These are phyloP conservation scores for Erythrophleum ivorense DNA, from an alignment of 331 rosid genomes.

Conservation along the genomic window DNA sequence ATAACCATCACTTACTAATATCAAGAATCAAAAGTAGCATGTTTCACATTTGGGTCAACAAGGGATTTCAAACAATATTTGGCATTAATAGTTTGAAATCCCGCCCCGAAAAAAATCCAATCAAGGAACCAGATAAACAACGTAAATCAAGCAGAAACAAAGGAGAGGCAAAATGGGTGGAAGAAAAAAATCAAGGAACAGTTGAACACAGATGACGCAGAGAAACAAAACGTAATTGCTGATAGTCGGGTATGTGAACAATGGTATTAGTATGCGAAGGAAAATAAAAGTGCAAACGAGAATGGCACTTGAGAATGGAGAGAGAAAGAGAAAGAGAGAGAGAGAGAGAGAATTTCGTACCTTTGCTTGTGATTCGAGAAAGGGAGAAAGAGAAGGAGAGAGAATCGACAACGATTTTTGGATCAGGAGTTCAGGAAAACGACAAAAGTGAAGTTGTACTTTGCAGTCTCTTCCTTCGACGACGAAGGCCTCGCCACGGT, in stretches of 20 bases:
- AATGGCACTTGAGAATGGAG: neutral
- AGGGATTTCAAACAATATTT: neutral
- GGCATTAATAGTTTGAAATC: neutral
- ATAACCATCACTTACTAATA: neutral
- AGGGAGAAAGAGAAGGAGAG: conserved; percentile 19
- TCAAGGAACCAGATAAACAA: conserved; percentile 8
- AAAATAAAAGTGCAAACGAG: neutral
- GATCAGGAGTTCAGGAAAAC: conserved; percentile 38
- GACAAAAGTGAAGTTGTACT: conserved; percentile 30
- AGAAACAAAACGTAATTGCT: neutral
- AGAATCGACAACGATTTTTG: conserved; percentile 19
- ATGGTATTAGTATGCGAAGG: neutral
- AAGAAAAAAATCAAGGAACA: conserved; percentile 11
- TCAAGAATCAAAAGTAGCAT: conserved; percentile 9
- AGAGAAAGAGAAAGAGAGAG: conserved; percentile 27
- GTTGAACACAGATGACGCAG: neutral
- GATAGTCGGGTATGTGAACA: neutral
- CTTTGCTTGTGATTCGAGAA: conserved; percentile 42
- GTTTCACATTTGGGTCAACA: conserved; percentile 16
- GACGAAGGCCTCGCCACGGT: conserved; percentile 30
- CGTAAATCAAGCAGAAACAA: neutral
- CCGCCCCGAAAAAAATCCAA: conserved; percentile 12
- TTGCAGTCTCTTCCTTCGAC: conserved; percentile 27
- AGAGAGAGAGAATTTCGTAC: conserved; percentile 27
- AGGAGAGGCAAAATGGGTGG: neutral